Percentiles rank a stretch among this genome's conserved stretches.
These are phyloP conservation scores for Zymoseptoria passerinii DNA, from an alignment of 2,329 filamentous ascomycete genomes.

Conservation along the genomic window DNA sequence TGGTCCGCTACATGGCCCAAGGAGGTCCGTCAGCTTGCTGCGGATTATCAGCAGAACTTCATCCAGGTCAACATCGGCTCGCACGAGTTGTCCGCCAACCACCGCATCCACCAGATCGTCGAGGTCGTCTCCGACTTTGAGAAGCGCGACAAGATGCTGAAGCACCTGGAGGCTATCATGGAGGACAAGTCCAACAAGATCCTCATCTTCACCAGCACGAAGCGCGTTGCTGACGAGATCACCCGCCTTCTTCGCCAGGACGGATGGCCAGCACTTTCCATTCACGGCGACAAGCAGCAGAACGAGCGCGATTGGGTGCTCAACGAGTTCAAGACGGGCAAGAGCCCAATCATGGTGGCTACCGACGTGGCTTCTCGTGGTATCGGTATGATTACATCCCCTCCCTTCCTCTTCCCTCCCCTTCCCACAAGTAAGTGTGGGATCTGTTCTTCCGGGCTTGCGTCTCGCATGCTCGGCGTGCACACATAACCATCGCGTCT, in stretches of 20 bases:
- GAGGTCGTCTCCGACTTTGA: conserved; percentile 94
- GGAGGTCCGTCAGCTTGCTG: conserved; percentile 85
- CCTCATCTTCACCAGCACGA: conserved; percentile 77
- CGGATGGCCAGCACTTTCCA: conserved; percentile 94
- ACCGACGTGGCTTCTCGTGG: conserved; percentile 99
- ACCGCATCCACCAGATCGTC: conserved; percentile 95
- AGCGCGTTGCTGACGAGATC: conserved; percentile 95
- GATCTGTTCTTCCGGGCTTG: conserved; percentile 65
- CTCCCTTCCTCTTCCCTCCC: conserved; percentile 26
- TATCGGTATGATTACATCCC: conserved; percentile 87
- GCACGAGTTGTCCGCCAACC: conserved; percentile 90
- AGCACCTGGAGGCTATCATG: conserved; percentile 97
- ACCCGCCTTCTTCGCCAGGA: conserved; percentile 95
- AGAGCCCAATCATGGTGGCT: conserved; percentile 99
- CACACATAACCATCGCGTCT: conserved; percentile 78
- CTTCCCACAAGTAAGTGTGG: conserved; percentile 46
- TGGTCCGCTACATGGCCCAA: conserved; percentile 99
- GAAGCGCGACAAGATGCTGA: conserved; percentile 95
- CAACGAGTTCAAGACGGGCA: conserved; percentile 98
- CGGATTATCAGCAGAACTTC: conserved; percentile 87
- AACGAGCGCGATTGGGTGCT: conserved; percentile 99
- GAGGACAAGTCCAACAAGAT: conserved; percentile 93
- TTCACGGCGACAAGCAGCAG: conserved; percentile 98
- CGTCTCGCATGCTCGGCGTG: conserved; percentile 77
- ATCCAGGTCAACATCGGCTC: conserved; percentile 99